These are phyloP conservation scores for Colletotrichum incanum DNA, from an alignment of 2,329 filamentous ascomycete species.

Conservation along the genomic window DNA sequence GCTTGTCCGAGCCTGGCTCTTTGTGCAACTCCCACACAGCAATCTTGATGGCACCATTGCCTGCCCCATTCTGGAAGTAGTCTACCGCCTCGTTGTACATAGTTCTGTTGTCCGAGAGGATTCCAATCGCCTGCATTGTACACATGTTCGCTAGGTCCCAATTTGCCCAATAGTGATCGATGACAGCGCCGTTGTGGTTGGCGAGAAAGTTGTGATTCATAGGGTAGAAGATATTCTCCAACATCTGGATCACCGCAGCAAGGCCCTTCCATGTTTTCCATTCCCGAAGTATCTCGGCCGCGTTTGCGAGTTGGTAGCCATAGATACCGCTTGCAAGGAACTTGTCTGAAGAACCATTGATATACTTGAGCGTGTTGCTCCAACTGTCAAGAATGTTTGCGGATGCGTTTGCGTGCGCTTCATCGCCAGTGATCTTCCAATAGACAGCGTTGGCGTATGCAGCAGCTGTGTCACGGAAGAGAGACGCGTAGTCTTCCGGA, in stretches of 20 bases:
- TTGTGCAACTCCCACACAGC: conserved; percentile 51
- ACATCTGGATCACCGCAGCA: conserved; percentile 49
- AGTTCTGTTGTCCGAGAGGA: conserved; percentile 59
- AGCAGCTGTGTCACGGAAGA: conserved; percentile 58
- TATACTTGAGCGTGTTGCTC: conserved; percentile 52
- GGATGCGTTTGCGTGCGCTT: conserved; percentile 55
- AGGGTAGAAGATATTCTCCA: conserved; percentile 55
- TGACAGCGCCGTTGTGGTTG: conserved; percentile 53
- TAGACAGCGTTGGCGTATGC: conserved; percentile 58
- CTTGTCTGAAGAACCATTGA: conserved; percentile 55
- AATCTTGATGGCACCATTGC: conserved; percentile 56
- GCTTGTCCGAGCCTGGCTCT: conserved; percentile 49
- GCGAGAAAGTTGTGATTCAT: conserved; percentile 57
- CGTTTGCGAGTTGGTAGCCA: conserved; percentile 64
- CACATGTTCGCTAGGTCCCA: conserved; percentile 64
- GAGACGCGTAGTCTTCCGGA: conserved; percentile 54
- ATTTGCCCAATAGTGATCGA: conserved; percentile 58
- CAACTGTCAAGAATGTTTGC: conserved; percentile 57
- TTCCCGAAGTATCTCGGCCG: conserved; percentile 58
- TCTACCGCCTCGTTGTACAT: conserved; percentile 56
- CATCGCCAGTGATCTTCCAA: conserved; percentile 58
- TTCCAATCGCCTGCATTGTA: conserved; percentile 57
- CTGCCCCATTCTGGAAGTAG: conserved; percentile 58
- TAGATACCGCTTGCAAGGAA: conserved; percentile 60
- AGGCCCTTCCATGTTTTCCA: conserved; percentile 53